phyloP scores from a whole-genome alignment of 768 basidiomycete species.

The Tricholoma furcatifolium region DNA sequence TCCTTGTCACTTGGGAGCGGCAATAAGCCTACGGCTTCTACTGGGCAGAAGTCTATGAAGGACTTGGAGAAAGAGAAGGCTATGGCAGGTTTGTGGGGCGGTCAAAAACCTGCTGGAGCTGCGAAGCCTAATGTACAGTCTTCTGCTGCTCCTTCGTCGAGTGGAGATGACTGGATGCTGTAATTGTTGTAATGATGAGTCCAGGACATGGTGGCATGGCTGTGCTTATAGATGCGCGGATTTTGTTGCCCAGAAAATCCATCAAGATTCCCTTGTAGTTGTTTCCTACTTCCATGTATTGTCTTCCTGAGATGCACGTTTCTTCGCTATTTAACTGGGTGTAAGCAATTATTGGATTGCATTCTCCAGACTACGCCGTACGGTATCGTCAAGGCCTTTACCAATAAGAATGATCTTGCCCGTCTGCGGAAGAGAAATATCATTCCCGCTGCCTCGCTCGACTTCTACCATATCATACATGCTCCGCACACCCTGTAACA shows the following conservation, averaged over 20 bases:
- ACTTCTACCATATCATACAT: conserved; percentile 78
- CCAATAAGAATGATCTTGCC: conserved; percentile 91
- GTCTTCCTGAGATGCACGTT: neutral
- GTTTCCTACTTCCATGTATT: neutral
- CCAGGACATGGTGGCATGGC: neutral
- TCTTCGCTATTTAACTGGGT: neutral
- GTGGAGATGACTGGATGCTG: conserved; percentile 12
- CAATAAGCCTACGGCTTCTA: conserved; percentile 33
- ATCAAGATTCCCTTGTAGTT: neutral
- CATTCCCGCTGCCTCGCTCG: conserved; percentile 37
- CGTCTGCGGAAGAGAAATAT: conserved; percentile 50
- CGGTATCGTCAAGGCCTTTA: conserved; percentile 62
- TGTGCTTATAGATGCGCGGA: neutral
- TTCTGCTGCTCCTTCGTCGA: conserved; percentile 2
- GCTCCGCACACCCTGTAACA: conserved; percentile 89
- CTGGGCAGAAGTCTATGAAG: conserved; percentile 66
- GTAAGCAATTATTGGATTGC: conserved; percentile 12
- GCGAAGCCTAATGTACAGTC: neutral
- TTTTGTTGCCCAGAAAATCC: neutral
- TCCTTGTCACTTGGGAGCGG: conserved; percentile 67
- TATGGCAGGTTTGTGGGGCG: conserved; percentile 78
- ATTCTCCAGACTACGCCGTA: conserved; percentile 52
- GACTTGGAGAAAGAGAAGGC: conserved; percentile 89
- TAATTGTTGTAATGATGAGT: neutral
- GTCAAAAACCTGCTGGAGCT: conserved; percentile 17